Base-by-base conservation (phyloP, 805 yeast genomes). In the Monosporozyma solicola region DNA sequence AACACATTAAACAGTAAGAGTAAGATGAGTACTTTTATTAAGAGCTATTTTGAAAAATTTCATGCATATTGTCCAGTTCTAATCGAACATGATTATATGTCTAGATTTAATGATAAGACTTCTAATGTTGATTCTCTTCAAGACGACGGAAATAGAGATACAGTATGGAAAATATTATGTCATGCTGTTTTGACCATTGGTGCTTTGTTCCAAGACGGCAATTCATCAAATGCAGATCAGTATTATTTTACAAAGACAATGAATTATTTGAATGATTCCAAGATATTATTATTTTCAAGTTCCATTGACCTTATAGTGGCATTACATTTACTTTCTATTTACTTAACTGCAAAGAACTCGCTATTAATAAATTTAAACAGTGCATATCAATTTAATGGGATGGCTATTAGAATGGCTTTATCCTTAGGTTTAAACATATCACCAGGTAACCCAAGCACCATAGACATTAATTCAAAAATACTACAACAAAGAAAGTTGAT, bases 121-220 rank as follows among this genome's bases (percentile, higher is more conserved):
- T 2, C 49, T 16, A n/a, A 46, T 37, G 7, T 41, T 10, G 39
- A 35, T 10, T 43, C 46, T 6, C 13, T 43, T 24, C 16, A 22
- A 13, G 46, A 43, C 5, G 46, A 43, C 10, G 24, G 16, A 5
- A 35, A 31, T 22, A 43, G 46, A 43, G 41, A 73, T 46, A 72
- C 71, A 41, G 59, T 61, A 39, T 81, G 83, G 82, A 77, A 77
- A 56, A 71, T 82, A 24, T 59, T 84, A 33, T 64, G 80, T 44
- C 78, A 82, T 59, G 74, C 83, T 0, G 80, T 83, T 0, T 63
- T 83, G 29, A 85, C 86, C 0, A 66, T 84, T n/a, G 90, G 89
- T 15, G 77, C 86, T 25, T 83, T 86, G 84, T 80, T 85, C 62
- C 56, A 76, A 10, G 74, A 78, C 58, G 84, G 83, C 13, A 84